A percentile compares a stretch with the other conserved stretches of the same genome.
Conservation (phyloP, 495 filamentous ascomycete genomes). For the Daldinia childiae region DNA sequence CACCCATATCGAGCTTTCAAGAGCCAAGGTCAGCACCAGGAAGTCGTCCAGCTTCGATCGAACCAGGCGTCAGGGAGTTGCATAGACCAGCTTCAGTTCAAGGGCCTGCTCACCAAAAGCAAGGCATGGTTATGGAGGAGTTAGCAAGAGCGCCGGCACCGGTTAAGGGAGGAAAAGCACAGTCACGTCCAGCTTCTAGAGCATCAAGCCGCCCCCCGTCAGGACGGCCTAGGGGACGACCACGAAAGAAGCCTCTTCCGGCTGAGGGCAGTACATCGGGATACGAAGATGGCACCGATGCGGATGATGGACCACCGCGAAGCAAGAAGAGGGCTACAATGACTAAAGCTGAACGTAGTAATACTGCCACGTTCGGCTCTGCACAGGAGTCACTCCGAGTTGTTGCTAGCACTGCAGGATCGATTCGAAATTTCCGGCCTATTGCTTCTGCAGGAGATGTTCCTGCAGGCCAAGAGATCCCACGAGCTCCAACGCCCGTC, state of each 20-base stretch:
- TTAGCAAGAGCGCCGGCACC: conserved; percentile 22
- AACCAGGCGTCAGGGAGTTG: conserved; percentile 26
- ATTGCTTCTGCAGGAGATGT: conserved; percentile 66
- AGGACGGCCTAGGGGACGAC: conserved; percentile 57
- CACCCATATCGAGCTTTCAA: conserved; percentile 8
- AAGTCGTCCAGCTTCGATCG: conserved; percentile 39
- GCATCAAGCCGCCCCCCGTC: conserved; percentile 52
- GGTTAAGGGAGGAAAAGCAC: conserved; percentile 30
- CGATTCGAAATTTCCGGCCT: conserved; percentile 85
- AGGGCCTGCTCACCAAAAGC: conserved; percentile 20
- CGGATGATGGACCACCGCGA: conserved; percentile 57
- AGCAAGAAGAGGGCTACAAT: conserved; percentile 78
- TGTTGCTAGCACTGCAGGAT: conserved; percentile 85
- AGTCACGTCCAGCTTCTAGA: conserved; percentile 57
- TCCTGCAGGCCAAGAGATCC: conserved; percentile 69
- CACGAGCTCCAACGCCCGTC: conserved; percentile 84
- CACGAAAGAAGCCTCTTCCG: conserved; percentile 54
- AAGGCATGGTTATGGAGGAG: conserved; percentile 24
- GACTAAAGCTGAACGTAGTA: conserved; percentile 72
- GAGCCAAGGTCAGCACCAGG: conserved; percentile 13
- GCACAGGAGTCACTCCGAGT: conserved; percentile 84
- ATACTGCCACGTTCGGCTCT: conserved; percentile 72
- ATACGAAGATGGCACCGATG: conserved; percentile 77
- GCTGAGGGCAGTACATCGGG: conserved; percentile 67
- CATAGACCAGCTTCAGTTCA: conserved; percentile 12